These are phyloP conservation scores for Pichia sporocuriosa DNA, from an alignment of 805 yeast species.

Conservation along the genomic window DNA sequence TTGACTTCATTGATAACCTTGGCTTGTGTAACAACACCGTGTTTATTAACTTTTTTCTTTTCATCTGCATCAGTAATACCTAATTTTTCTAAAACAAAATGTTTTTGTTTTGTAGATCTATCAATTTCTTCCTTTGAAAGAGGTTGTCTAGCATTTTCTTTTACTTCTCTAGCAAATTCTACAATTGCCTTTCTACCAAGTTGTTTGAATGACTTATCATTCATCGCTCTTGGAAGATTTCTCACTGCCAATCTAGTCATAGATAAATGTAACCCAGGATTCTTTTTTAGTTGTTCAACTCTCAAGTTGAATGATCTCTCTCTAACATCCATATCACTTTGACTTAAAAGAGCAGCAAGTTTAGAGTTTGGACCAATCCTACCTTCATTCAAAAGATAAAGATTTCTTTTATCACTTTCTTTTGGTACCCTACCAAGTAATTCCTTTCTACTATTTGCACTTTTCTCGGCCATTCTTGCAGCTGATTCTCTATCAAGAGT, in stretches of 20 bases:
- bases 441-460: slow-evolving; percentile 66
- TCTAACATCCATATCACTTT: slow-evolving; percentile 76
- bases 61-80: slow-evolving; percentile 34
- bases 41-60: slow-evolving; percentile 59
- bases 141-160: slow-evolving; percentile 67
- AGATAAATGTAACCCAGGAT: slow-evolving; percentile 88
- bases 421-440: slow-evolving; percentile 73
- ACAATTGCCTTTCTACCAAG: slow-evolving; percentile 93
- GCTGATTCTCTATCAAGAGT: slow-evolving; percentile 89
- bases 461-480: slow-evolving; percentile 59
- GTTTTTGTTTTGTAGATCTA: slow-evolving; percentile 68
- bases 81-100: slow-evolving; percentile 27
- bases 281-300: slow-evolving; percentile 83
- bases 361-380: slow-evolving; percentile 76
- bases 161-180: slow-evolving; percentile 86
- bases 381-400: slow-evolving; percentile 89
- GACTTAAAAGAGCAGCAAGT: slow-evolving; percentile 60
- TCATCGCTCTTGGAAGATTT: slow-evolving; percentile 90
- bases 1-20: slow-evolving; percentile 90
- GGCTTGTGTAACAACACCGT: slow-evolving; percentile 90
- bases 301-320: slow-evolving; percentile 82
- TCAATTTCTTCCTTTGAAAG: slow-evolving; percentile 80
- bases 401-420: slow-evolving; percentile 75
- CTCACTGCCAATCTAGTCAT: slow-evolving; percentile 91
- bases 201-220: slow-evolving; percentile 79